These are phyloP conservation scores for Viola odorata DNA, from an alignment of 345 rosid genomes.

Conservation along the genomic window DNA sequence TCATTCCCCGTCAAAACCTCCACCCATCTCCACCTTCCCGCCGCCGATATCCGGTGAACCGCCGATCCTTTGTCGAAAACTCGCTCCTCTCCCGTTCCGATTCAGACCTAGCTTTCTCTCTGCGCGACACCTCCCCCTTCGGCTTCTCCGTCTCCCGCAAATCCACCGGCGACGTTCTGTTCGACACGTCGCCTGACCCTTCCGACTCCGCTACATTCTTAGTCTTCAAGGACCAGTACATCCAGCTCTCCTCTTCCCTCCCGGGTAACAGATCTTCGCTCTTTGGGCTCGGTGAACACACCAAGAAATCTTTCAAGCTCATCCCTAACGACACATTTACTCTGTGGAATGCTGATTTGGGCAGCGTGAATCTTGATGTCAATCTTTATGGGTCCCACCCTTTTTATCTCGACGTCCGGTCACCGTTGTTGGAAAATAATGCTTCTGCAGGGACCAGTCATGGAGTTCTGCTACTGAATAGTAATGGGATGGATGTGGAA, in stretches of 20 bases:
- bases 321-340: conserved; percentile 32
- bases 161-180: conserved; percentile 65
- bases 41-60: too few species aligned
- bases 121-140: conserved; percentile 55
- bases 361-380: conserved; percentile 29
- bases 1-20: conserved; percentile 35
- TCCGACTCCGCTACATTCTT: conserved; percentile 36
- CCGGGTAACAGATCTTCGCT: conserved; percentile 43
- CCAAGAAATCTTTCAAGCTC: conserved; percentile 44
- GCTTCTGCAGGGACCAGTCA: conserved; percentile 42
- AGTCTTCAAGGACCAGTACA: conserved; percentile 70
- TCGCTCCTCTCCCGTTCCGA: conserved; percentile 19
- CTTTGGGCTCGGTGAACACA: conserved; percentile 77
- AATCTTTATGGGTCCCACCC: conserved; percentile 83
- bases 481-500: conserved; percentile 66
- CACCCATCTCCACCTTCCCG: not conserved
- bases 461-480: conserved; percentile 57
- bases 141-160: conserved; percentile 49
- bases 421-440: conserved; percentile 25
- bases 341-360: conserved; percentile 51
- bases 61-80: not conserved
- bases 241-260: conserved; percentile 56
- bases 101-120: conserved; percentile 59
- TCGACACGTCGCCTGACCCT: conserved; percentile 36
- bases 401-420: conserved; percentile 55